Evolutionary conservation across 805 yeast species (phyloP).

Genomic region (Lipomyces kockii): DNA sequence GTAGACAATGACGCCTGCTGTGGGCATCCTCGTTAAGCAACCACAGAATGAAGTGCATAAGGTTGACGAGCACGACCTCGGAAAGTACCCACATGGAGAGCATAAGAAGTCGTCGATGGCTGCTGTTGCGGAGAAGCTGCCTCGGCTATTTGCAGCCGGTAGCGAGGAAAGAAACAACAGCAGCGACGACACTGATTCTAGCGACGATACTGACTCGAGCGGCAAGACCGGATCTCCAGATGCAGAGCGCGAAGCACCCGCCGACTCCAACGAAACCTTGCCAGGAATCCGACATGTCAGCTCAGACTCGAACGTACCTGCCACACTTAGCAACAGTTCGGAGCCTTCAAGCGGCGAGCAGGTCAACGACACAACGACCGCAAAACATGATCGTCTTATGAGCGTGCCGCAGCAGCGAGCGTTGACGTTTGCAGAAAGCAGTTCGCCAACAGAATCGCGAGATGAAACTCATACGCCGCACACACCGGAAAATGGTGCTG

Average conservation of each 20-base stretch:
- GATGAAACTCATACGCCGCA: not conserved
- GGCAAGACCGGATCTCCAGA: not conserved
- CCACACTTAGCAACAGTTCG: not conserved
- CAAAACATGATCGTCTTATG: not conserved
- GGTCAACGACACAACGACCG: not conserved
- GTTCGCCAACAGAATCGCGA: not conserved
- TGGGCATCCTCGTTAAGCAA: not conserved
- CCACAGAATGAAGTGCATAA: not conserved
- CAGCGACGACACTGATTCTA: not conserved
- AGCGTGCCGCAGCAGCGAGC: not conserved
- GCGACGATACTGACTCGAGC: not conserved
- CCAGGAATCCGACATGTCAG: not conserved
- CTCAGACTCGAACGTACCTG: not conserved
- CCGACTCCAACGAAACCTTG: not conserved
- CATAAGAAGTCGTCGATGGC: slow-evolving; percentile 2
- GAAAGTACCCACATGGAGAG: not conserved
- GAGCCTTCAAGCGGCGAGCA: not conserved
- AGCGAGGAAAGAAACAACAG: not conserved
- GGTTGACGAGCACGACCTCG: not conserved
- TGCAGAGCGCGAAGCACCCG: not conserved
- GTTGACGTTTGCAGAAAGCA: not conserved
- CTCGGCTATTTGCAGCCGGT: not conserved
- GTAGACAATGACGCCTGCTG: not conserved
- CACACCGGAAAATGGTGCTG: slow-evolving; percentile 6
- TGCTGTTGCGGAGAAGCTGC: not conserved